Conservation (phyloP, 768 basidiomycete genomes). For the Udeniomyces megalosporus region DNA sequence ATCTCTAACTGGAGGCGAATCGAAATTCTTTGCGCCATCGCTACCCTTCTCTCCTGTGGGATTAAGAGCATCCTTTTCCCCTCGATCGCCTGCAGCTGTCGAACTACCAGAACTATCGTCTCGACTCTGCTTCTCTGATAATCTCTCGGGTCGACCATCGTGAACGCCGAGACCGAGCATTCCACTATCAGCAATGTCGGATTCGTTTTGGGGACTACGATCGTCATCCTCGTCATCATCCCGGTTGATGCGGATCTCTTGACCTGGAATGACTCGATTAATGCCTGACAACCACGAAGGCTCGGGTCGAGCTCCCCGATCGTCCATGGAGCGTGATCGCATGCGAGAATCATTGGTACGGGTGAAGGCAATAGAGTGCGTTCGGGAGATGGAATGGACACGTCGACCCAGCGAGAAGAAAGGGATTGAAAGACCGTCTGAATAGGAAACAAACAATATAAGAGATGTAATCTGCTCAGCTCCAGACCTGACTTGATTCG, state of each 20-base stretch:
- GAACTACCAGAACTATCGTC: constrained; percentile 1
- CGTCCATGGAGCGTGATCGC: neutral
- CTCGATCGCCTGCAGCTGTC: neutral
- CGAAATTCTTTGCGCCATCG: constrained; percentile 19
- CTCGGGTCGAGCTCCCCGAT: constrained; percentile 19
- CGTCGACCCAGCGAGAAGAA: constrained; percentile 81
- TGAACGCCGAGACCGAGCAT: neutral
- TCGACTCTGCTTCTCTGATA: constrained; percentile 1
- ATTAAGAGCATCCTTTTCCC: neutral
- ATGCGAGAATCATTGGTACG: constrained; percentile 39
- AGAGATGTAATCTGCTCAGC: neutral
- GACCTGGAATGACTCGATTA: constrained; percentile 48
- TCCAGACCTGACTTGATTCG: neutral
- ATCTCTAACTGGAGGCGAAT: constrained; percentile 17
- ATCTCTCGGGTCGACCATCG: neutral
- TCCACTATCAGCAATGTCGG: neutral
- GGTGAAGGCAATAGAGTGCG: constrained; percentile 48
- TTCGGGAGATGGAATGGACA: constrained; percentile 78
- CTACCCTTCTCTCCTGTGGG: neutral
- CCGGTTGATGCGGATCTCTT: constrained; percentile 71
- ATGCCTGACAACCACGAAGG: constrained; percentile 79
- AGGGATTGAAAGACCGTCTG: constrained; percentile 77
- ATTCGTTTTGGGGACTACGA: constrained; percentile 6
- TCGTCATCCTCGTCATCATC: constrained; percentile 43
- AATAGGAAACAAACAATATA: constrained; percentile 2